These are phyloP conservation scores for Cytospora piceicola DNA, from an alignment of 2,329 filamentous ascomycete genomes.

Conservation along the genomic window DNA sequence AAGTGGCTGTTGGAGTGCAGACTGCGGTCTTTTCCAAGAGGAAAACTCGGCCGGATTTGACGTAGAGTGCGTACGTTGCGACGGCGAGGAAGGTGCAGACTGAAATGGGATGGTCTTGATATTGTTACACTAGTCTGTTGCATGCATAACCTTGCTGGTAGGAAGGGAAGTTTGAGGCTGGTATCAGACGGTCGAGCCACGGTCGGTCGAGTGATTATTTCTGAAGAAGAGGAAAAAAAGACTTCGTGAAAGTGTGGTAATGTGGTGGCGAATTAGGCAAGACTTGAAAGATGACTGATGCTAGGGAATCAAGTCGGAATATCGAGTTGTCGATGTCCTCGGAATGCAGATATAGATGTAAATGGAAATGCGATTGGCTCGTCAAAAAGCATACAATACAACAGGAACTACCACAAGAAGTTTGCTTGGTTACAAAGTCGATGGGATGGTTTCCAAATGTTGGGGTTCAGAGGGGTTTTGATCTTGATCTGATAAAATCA, in stretches of 20 bases:
- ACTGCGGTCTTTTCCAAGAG: slow-evolving; percentile 25
- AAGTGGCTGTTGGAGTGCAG: slow-evolving; percentile 10
- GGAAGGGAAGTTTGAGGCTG: not conserved
- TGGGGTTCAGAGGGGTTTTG: not conserved
- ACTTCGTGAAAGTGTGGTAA: not conserved
- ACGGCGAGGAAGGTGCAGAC: not conserved
- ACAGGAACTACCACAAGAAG: not conserved
- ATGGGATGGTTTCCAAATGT: not conserved
- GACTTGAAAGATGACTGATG: slow-evolving; percentile 8
- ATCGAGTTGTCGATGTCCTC: not conserved
- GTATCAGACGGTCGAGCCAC: slow-evolving; percentile 25
- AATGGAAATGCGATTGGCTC: not conserved
- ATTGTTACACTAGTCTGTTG: slow-evolving; percentile 7
- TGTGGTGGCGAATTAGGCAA: not conserved
- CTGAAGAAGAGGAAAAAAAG: not conserved
- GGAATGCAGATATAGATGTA: not conserved
- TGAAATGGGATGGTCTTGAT: not conserved
- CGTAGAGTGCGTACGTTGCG: not conserved
- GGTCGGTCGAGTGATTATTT: slow-evolving; percentile 5
- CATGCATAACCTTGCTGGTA: slow-evolving; percentile 19
- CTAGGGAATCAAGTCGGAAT: slow-evolving; percentile 5
- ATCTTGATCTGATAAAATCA: slow-evolving; percentile 2
- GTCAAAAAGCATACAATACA: not conserved
- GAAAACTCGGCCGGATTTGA: slow-evolving; percentile 27
- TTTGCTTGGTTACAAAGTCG: not conserved